These are phyloP conservation scores for Apiospora rasikravindrae DNA, from an alignment of 2,329 filamentous ascomycete genomes.

Conservation along the genomic window DNA sequence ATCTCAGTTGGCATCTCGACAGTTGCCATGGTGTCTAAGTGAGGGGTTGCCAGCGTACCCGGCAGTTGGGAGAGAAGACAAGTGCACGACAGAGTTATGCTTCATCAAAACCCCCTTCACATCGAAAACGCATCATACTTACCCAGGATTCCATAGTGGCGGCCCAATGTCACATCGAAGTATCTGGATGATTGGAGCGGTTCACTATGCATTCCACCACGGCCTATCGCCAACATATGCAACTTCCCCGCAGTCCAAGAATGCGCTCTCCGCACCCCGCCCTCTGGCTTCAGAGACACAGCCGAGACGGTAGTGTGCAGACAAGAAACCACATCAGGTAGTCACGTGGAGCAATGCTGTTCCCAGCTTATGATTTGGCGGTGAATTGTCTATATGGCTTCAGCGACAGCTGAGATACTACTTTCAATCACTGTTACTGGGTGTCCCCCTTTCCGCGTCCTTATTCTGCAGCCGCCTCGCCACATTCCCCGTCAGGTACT, in stretches of 20 bases:
- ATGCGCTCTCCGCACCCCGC: not conserved
- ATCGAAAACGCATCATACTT: not conserved
- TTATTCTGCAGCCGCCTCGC: constrained; percentile 47
- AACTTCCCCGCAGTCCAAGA: not conserved
- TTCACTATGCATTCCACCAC: not conserved
- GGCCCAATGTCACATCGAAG: not conserved
- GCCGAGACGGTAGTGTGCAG: not conserved
- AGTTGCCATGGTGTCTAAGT: not conserved
- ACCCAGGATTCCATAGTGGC: too few relatives aligned
- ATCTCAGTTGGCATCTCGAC: not conserved
- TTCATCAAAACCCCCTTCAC: not conserved
- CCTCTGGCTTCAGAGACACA: not conserved
- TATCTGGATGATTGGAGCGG: not conserved
- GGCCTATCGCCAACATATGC: not conserved
- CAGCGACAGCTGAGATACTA: not conserved
- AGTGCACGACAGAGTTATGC: not conserved
- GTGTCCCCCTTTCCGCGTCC: constrained; percentile 17
- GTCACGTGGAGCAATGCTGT: too few relatives aligned
- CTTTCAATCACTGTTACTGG: not conserved
- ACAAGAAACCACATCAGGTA: not conserved
- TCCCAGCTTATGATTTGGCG: not conserved
- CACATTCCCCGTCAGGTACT: constrained; percentile 48
- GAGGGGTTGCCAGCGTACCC: not conserved
- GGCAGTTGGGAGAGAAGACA: not conserved
- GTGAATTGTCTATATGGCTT: not conserved